Conservation (phyloP, 805 yeast genomes). For the Ogataea naganishii region DNA sequence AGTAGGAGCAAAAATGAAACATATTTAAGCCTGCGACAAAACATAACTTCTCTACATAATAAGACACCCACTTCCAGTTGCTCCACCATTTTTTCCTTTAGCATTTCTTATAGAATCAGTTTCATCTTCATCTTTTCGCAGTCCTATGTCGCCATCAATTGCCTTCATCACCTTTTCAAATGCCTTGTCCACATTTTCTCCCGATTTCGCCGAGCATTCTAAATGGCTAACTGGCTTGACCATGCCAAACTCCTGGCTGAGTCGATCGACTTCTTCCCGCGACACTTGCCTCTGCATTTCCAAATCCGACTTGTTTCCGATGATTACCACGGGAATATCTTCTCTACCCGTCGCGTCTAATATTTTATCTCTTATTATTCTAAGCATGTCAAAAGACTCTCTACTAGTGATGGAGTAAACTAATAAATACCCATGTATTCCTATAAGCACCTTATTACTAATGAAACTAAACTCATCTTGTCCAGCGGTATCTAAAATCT, state of each 20-base stretch:
- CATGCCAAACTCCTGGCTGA: constrained; percentile 32
- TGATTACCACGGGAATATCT: constrained; percentile 37
- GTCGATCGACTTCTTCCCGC: constrained; percentile 37
- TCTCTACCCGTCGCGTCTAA: constrained; percentile 53
- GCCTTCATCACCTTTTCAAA: constrained; percentile 52
- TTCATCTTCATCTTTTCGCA: constrained; percentile 44
- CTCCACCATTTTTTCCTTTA: constrained; percentile 27
- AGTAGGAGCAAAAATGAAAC: neutral
- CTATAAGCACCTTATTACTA: constrained; percentile 70
- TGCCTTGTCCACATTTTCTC: constrained; percentile 36
- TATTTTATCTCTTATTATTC: constrained; percentile 74
- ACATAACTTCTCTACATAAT: constrained; percentile 25
- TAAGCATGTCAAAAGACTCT: constrained; percentile 68
- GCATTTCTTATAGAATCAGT: constrained; percentile 31
- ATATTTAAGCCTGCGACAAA: neutral
- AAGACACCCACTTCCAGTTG: constrained; percentile 41
- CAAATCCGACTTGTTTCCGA: constrained; percentile 49
- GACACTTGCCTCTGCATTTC: constrained; percentile 48
- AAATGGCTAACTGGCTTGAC: constrained; percentile 36
- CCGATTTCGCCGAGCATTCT: constrained; percentile 42
- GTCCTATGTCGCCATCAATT: no score
- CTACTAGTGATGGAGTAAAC: constrained; percentile 77
- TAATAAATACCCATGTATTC: constrained; percentile 75
- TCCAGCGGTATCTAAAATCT: constrained; percentile 88
- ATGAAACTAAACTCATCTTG: constrained; percentile 83